These are phyloP conservation scores for Actinidia arguta DNA, from an alignment of 179 eudicot genomes.

Conservation along the genomic window DNA sequence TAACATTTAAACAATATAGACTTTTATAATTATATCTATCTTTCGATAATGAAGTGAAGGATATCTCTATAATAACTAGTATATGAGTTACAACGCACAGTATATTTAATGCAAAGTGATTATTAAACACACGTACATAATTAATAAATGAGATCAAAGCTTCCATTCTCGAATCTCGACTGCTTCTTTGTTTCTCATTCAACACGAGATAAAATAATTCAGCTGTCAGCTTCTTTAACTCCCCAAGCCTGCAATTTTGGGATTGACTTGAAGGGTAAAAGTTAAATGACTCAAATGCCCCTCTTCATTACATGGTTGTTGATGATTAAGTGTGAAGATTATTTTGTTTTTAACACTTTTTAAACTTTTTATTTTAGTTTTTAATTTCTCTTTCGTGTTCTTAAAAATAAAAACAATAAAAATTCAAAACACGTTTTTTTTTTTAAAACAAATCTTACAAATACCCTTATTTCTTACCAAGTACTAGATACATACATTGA, in stretches of 20 bases:
- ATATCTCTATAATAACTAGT: background rate
- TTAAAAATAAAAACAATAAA: too few species aligned
- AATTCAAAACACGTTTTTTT: too few species aligned
- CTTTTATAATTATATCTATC: background rate
- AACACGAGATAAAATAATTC: background rate
- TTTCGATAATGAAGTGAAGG: too few species aligned
- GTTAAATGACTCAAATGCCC: background rate
- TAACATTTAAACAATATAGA: background rate
- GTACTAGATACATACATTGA: too few species aligned
- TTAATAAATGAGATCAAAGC: background rate
- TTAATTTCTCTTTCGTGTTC: too few species aligned
- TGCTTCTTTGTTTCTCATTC: constrained; percentile 19
- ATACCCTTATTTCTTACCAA: too few species aligned
- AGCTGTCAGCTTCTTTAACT: constrained; percentile 6
- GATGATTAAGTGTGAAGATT: too few species aligned
- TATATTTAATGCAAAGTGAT: background rate
- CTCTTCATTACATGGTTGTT: background rate
- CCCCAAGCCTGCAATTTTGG: background rate
- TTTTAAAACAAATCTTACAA: too few species aligned
- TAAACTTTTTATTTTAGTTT: too few species aligned
- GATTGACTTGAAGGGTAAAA: background rate
- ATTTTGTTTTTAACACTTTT: too few species aligned
- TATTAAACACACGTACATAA: background rate
- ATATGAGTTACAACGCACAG: background rate
- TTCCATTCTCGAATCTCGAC: constrained; percentile 21